phyloP scores from a whole-genome alignment of 768 basidiomycete genomes.

The Cantharellus anzutake region DNA sequence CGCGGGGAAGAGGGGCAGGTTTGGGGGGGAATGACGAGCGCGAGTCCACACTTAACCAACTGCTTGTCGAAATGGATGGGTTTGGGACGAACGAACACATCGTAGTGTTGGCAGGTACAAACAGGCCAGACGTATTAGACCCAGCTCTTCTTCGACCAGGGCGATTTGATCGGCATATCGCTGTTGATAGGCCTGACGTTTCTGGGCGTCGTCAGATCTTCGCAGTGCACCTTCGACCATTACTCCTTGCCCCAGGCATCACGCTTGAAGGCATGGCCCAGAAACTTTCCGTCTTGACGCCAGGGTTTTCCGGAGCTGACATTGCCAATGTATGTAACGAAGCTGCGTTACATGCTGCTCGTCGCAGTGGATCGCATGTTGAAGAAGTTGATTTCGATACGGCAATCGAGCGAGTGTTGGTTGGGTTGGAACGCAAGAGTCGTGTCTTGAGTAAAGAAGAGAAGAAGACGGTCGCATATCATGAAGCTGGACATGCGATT shows the following conservation, averaged over 20 bases:
- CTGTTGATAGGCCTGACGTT: constrained; percentile 89
- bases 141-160: constrained; percentile 91
- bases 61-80: constrained; percentile 98
- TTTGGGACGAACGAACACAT: constrained; percentile 96
- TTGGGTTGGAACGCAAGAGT: constrained; percentile 90
- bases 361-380: constrained; percentile 60
- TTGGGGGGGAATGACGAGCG: constrained; percentile 95
- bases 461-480: constrained; percentile 97
- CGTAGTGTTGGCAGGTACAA: constrained; percentile 91
- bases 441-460: constrained; percentile 84
- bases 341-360: constrained; percentile 86
- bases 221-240: constrained; percentile 72
- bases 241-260: constrained; percentile 35
- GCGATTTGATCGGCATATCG: constrained; percentile 91
- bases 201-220: constrained; percentile 88
- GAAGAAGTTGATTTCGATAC: constrained; percentile 82
- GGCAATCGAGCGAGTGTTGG: constrained; percentile 95
- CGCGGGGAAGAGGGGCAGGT: constrained; percentile 56
- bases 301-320: constrained; percentile 96
- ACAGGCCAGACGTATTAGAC: constrained; percentile 92
- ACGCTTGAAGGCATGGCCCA: constrained; percentile 39
- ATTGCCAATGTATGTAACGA: constrained; percentile 99
- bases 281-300: constrained; percentile 89
- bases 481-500: constrained; percentile 96
- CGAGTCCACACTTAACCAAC: constrained; percentile 91